Percentiles rank a stretch among this genome's conserved stretches.
Evolutionary conservation across 768 basidiomycete genomes (phyloP).

Genomic region (Boletus sp.): DNA sequence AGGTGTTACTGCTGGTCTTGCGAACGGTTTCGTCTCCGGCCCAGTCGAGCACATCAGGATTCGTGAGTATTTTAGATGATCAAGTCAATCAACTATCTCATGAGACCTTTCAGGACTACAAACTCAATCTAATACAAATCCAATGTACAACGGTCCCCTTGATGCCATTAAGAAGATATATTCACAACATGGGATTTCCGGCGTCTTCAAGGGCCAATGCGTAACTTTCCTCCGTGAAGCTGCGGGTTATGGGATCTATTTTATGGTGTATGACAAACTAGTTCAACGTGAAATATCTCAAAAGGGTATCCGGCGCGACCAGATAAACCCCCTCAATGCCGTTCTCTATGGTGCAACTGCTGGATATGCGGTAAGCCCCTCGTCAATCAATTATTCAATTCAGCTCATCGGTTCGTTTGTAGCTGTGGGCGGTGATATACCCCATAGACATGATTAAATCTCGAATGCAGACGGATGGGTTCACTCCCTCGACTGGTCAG

Average conservation of each 20-base stretch:
- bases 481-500: constrained; percentile 67
- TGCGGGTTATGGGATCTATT: constrained; percentile 83
- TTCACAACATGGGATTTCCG: constrained; percentile 68
- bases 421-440: constrained; percentile 93
- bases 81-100: background rate
- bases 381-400: background rate
- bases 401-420: constrained; percentile 9
- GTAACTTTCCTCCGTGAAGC: constrained; percentile 86
- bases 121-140: constrained; percentile 81
- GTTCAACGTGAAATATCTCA: constrained; percentile 81
- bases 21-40: constrained; percentile 90
- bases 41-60: constrained; percentile 99
- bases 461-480: constrained; percentile 93
- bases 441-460: constrained; percentile 97
- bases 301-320: constrained; percentile 68
- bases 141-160: constrained; percentile 76
- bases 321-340: constrained; percentile 75
- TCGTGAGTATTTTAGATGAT: constrained; percentile 16
- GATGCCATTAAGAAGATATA: constrained; percentile 89
- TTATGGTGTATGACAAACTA: constrained; percentile 89
- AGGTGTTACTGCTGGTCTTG: constrained; percentile 83
- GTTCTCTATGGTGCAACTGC: constrained; percentile 89
- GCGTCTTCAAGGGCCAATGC: constrained; percentile 90
- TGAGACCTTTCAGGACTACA: constrained; percentile 64
- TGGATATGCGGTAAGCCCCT: constrained; percentile 76